Evolutionary conservation across 106 monocot species (phyloP).

Genomic region (Acorus calamus): DNA sequence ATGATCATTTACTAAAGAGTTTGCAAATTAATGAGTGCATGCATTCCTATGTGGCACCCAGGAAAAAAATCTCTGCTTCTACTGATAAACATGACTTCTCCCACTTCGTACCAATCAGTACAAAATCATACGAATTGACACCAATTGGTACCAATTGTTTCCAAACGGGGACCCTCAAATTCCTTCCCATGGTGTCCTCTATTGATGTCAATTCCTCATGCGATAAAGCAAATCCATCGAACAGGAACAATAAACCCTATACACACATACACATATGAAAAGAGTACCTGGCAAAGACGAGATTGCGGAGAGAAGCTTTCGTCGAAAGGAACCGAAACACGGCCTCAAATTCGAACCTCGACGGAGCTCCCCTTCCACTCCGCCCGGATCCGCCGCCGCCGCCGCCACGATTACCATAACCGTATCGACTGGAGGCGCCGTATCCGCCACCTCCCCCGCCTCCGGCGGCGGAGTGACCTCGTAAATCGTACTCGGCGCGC

Average conservation of each 20-base stretch:
- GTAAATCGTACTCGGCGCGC: slow-evolving; percentile 49
- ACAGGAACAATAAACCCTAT: not conserved
- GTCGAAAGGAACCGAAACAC: slow-evolving; percentile 41
- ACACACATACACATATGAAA: not conserved
- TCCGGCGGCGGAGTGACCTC: not conserved
- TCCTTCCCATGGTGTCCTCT: no score
- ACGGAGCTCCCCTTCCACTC: not conserved
- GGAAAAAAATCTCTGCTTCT: no score
- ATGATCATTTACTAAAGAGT: no score
- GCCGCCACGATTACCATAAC: slow-evolving; percentile 9
- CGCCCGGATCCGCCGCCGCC: slow-evolving; percentile 6
- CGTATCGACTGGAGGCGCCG: slow-evolving; percentile 9
- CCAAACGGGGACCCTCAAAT: no score
- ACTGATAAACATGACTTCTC: no score
- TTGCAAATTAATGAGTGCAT: no score
- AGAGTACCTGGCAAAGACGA: slow-evolving; percentile 49
- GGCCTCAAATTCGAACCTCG: slow-evolving; percentile 29
- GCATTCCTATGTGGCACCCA: no score
- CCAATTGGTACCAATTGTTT: no score
- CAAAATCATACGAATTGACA: no score
- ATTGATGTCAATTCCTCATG: not conserved
- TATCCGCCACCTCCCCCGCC: slow-evolving; percentile 2
- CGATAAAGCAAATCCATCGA: no score
- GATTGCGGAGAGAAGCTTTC: slow-evolving; percentile 44
- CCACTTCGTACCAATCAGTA: no score